Conservation (phyloP, 495 filamentous ascomycete genomes). For the Terfezia claveryi region DNA sequence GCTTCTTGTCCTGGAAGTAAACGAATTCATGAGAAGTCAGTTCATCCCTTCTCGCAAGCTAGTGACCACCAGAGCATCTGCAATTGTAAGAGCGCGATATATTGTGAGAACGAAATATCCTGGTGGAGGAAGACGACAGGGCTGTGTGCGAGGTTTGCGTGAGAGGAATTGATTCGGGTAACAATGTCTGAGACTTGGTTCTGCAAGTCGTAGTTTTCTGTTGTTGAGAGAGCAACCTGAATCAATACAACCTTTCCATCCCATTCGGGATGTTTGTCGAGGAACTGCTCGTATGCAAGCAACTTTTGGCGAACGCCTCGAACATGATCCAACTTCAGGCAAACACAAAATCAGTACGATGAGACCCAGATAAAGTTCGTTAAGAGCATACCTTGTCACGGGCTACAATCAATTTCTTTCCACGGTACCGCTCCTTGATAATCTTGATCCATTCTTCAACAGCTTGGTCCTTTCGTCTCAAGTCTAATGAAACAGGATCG, state of each 20-base stretch:
- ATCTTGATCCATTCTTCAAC: conserved; percentile 56
- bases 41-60: conserved; percentile 93
- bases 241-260: conserved; percentile 68
- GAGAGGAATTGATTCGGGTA: conserved; percentile 69
- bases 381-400: conserved; percentile 44
- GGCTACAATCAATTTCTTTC: conserved; percentile 73
- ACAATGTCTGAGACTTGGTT: conserved; percentile 78
- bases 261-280: conserved; percentile 82
- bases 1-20: conserved; percentile 77
- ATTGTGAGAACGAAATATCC: conserved; percentile 74
- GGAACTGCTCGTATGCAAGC: conserved; percentile 75
- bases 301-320: conserved; percentile 82
- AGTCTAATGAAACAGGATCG: conserved; percentile 51
- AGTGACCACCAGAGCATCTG: conserved; percentile 78
- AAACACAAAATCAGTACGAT: neutral
- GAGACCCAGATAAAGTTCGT: neutral
- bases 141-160: conserved; percentile 71
- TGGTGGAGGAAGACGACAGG: conserved; percentile 88
- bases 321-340: conserved; percentile 45
- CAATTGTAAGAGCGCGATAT: conserved; percentile 72
- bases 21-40: conserved; percentile 80
- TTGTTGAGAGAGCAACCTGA: conserved; percentile 75
- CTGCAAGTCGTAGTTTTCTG: conserved; percentile 65
- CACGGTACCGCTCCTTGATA: conserved; percentile 56
- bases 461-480: conserved; percentile 46